Evolutionary conservation across 2,329 filamentous ascomycete species (phyloP).

Genomic region (Coniella lustricola): DNA sequence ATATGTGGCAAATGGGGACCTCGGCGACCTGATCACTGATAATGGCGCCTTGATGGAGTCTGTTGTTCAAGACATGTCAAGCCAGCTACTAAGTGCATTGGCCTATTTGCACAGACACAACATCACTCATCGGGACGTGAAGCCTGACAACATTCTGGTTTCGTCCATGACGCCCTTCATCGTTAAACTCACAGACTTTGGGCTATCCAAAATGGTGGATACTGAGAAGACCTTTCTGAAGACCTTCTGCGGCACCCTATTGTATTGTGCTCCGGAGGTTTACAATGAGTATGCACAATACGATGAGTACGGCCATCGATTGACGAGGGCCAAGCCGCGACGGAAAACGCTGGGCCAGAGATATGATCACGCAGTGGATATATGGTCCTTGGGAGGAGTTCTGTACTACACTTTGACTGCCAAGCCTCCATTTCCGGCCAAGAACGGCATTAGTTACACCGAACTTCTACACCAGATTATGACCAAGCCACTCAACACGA

Average conservation of each 20-base stretch:
- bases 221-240: slow-evolving; percentile 87
- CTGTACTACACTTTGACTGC: slow-evolving; percentile 80
- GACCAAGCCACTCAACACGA: slow-evolving; percentile 62
- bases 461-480: slow-evolving; percentile 83
- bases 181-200: slow-evolving; percentile 94
- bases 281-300: slow-evolving; percentile 68
- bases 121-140: slow-evolving; percentile 97
- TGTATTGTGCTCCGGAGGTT: slow-evolving; percentile 96
- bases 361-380: slow-evolving; percentile 88
- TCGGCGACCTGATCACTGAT: slow-evolving; percentile 64
- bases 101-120: slow-evolving; percentile 79
- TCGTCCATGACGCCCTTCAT: slow-evolving; percentile 63
- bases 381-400: slow-evolving; percentile 94
- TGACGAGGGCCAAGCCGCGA: slow-evolving; percentile 55
- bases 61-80: slow-evolving; percentile 63
- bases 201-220: slow-evolving; percentile 87
- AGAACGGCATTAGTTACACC: slow-evolving; percentile 66
- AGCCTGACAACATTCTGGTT: slow-evolving; percentile 95
- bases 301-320: slow-evolving; percentile 62
- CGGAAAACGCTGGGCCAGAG: slow-evolving; percentile 50
- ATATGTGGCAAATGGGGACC: slow-evolving; percentile 73
- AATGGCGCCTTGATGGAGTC: slow-evolving; percentile 58
- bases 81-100: slow-evolving; percentile 73
- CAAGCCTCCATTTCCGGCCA: slow-evolving; percentile 73
- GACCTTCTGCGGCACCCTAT: slow-evolving; percentile 90